Percentiles rank a stretch among this genome's conserved stretches.
Conservation (phyloP, 345 rosid species). For the Dimocarpus longan region DNA sequence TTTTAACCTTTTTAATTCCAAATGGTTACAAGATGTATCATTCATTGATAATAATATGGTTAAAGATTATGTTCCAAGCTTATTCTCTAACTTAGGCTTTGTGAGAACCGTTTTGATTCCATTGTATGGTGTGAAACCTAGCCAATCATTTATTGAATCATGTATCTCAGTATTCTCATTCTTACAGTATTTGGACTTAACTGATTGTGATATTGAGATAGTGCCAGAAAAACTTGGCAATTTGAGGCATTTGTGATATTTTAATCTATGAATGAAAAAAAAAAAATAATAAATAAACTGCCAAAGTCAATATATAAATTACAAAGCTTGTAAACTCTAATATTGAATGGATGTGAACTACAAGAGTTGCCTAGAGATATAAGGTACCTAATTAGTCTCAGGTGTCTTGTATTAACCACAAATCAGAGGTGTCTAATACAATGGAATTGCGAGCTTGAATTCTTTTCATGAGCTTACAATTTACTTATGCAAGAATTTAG, state of each 20-base stretch:
- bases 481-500: no score
- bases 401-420: background rate
- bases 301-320: constrained; percentile 11
- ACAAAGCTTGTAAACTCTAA: constrained; percentile 17
- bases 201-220: background rate
- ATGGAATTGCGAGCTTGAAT: no score
- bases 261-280: accelerated
- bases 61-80: background rate
- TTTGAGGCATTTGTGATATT: constrained; percentile 27
- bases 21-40: constrained; percentile 5
- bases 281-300: background rate
- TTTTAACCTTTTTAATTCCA: accelerated
- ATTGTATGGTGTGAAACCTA: background rate
- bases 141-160: background rate
- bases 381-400: constrained; percentile 10
- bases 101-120: constrained; percentile 16
- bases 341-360: background rate
- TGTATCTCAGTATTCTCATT: background rate
- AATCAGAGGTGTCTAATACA: background rate
- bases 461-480: no score
- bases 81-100: background rate
- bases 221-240: constrained; percentile 15
- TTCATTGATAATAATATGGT: background rate
- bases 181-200: constrained; percentile 14
- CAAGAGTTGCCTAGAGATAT: constrained; percentile 15